These are phyloP conservation scores for Phytophthora foliorum DNA, from an alignment of 352 stramenopile species.

Conservation along the genomic window DNA sequence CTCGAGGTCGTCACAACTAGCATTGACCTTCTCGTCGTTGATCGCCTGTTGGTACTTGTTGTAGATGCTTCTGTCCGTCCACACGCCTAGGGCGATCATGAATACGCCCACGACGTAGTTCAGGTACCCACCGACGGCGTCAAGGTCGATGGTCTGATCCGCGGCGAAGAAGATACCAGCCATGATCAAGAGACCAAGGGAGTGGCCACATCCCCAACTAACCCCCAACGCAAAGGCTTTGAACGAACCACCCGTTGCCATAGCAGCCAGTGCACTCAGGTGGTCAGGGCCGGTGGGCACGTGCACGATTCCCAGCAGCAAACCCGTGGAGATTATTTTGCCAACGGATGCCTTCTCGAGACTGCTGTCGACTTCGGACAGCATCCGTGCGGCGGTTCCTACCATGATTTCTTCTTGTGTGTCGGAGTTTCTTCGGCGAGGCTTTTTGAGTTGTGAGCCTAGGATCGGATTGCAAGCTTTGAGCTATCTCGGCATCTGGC, in stretches of 20 bases:
- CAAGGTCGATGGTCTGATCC: slow-evolving; percentile 44
- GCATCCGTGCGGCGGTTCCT: slow-evolving; percentile 8
- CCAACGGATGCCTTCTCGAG: slow-evolving; percentile 46
- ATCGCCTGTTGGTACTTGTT: slow-evolving; percentile 40
- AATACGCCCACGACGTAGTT: slow-evolving; percentile 64
- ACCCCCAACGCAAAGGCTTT: slow-evolving; percentile 87
- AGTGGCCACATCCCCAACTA: slow-evolving; percentile 92
- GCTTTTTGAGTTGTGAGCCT: slow-evolving; percentile 9
- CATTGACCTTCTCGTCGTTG: slow-evolving; percentile 20
- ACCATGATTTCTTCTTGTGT: slow-evolving; percentile 12
- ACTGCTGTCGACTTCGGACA: slow-evolving; percentile 37
- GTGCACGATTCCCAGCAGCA: slow-evolving; percentile 56
- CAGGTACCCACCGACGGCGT: slow-evolving; percentile 47
- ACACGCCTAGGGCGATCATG: slow-evolving; percentile 64
- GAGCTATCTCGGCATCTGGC: not conserved
- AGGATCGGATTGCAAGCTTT: not conserved
- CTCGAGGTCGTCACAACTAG: slow-evolving; percentile 15
- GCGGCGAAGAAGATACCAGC: slow-evolving; percentile 67
- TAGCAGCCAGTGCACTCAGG: slow-evolving; percentile 88
- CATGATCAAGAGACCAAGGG: slow-evolving; percentile 78
- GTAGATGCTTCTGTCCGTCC: slow-evolving; percentile 38
- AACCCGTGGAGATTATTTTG: slow-evolving; percentile 51
- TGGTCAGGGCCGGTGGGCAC: slow-evolving; percentile 70
- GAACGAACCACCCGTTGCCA: slow-evolving; percentile 82
- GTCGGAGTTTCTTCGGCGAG: slow-evolving; percentile 10